A percentile compares a stretch with the other conserved stretches of the same genome.
Conservation (phyloP, 2,329 filamentous ascomycete genomes). For the Diaporthe amygdali region DNA sequence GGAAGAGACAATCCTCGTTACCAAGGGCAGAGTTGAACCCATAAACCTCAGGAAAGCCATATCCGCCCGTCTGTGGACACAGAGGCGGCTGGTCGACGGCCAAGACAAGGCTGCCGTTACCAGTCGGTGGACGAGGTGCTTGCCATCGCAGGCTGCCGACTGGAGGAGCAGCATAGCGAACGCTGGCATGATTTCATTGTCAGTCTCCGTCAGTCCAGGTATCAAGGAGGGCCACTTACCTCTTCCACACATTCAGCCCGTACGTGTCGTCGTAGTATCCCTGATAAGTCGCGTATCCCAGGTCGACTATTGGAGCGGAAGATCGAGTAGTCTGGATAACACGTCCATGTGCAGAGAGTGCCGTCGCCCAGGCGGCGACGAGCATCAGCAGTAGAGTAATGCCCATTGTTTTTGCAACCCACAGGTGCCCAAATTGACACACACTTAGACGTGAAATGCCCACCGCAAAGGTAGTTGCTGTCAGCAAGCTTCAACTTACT, state of each 20-base stretch:
- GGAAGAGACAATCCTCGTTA: conserved; percentile 53
- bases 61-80: conserved; percentile 35
- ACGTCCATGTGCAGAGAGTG: background rate
- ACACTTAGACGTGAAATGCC: no score
- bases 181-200: conserved; percentile 21
- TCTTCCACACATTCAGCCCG: conserved; percentile 2
- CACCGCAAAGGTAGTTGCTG: background rate
- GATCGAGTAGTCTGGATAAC: background rate
- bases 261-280: background rate
- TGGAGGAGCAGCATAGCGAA: conserved; percentile 36
- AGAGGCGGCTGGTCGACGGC: conserved; percentile 34
- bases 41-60: conserved; percentile 32
- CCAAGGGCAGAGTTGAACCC: conserved; percentile 34
- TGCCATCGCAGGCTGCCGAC: conserved; percentile 34
- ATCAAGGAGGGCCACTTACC: background rate
- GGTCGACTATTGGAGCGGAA: background rate
- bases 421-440: background rate
- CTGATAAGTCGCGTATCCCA: background rate
- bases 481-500: background rate
- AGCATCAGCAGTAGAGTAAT: background rate
- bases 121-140: conserved; percentile 30
- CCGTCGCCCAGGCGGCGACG: background rate
- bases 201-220: background rate
- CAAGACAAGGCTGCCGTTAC: conserved; percentile 25
- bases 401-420: background rate